phyloP scores from a whole-genome alignment of 129 eudicot genomes.

The Flaveria robusta region DNA sequence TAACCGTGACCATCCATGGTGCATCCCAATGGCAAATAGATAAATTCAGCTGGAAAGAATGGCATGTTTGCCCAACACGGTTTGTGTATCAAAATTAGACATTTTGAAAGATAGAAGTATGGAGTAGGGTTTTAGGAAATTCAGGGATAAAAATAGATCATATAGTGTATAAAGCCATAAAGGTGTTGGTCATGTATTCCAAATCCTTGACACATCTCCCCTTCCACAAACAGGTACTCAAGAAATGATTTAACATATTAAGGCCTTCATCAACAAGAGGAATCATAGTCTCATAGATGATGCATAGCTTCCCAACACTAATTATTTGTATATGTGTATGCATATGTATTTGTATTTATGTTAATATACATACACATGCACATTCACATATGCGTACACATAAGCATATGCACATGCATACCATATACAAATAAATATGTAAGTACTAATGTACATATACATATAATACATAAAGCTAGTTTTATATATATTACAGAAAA shows the following conservation, averaged over 20 bases:
- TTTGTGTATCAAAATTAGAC: conserved; percentile 69
- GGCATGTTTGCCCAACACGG: conserved; percentile 36
- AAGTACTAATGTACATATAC: no score
- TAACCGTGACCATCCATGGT: conserved; percentile 82
- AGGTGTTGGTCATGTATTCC: conserved; percentile 94
- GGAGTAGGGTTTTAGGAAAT: conserved; percentile 56
- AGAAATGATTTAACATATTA: conserved; percentile 64
- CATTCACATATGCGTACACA: no score
- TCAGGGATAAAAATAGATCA: no score
- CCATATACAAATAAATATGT: no score
- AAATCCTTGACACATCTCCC: conserved; percentile 65
- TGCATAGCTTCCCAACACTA: background rate
- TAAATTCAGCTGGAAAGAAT: conserved; percentile 27
- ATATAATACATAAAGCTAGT: no score
- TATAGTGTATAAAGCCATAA: conserved; percentile 47
- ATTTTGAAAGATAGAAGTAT: conserved; percentile 72
- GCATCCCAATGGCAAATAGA: conserved; percentile 56
- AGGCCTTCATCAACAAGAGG: conserved; percentile 15
- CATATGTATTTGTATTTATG: no score
- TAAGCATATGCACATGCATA: no score
- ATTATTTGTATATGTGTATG: no score
- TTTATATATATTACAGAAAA: no score
- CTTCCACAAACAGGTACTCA: conserved; percentile 43
- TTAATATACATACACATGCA: no score
- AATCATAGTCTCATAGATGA: conserved; percentile 16